Base-by-base conservation (phyloP, 176 grass and related monocot genomes). In the Tuctoria greenei region DNA sequence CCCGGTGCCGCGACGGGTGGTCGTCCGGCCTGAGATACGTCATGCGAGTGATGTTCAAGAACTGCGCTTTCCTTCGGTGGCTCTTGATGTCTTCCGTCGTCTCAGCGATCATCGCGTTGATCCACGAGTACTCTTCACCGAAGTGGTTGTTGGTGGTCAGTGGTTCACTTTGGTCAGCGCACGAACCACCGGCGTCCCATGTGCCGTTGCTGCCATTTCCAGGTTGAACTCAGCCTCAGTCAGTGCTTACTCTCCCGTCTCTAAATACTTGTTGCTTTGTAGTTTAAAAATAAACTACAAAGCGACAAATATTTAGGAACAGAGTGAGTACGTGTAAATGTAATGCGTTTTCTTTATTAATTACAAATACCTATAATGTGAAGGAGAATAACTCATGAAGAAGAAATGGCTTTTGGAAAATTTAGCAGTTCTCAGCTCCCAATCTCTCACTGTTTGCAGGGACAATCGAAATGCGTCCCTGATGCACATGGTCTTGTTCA, bases 1-100 rank as follows among this genome's bases (percentile, higher is more conserved):
- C 78, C 56, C 79, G 66, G 39, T 86, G 46, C n/a, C 64, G 10
- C 3, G 79, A 77, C 46, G 84, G 79, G 27, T 82, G 79, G 17
- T 72, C 78, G 40, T 86, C 84, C 47, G 72, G 75, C 7, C 84
- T 82, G 38, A 86, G 66, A 39, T 65, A 47, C 5, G 84, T 86
- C 84, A 86, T 77, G 39, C 46, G 15, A 3, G 84, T 86, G 37
- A 86, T 86, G 59, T 77, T 86, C 47, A 86, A 17, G 59, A 86
- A 66, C 12, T 2, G 58, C 4, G 58, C 38, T 17, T 41, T 77
- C 12, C 49, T 77, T 15, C 79, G 11, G 0, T 65, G 38, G 7
- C 66, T 76, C 37, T 0, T 71, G 3, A 49, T 40, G 9, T 1
- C 17, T 7, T 64, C 8, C 3, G 20, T 71, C 2, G 17, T 52